Base-by-base conservation (phyloP, 768 basidiomycete genomes). In the Boletus tomentosulus region DNA sequence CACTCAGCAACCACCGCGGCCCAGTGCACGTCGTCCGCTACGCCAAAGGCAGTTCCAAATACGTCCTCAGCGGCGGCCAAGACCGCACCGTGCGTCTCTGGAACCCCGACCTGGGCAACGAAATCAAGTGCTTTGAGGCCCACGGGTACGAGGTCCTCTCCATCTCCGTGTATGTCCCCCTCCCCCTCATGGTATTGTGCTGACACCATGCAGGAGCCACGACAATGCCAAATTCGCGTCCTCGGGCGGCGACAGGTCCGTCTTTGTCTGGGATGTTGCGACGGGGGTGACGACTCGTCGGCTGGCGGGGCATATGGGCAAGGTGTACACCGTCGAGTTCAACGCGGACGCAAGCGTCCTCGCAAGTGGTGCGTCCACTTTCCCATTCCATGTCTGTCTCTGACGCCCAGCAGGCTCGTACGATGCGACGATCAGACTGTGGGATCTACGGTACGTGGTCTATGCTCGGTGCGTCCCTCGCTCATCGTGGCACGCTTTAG, bases 101-200 rank as follows among this genome's bases (percentile, higher is more conserved):
- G 89, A 99, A 98, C 70, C 88, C 93, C 4, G 76, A 74, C 50
- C 71, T 82, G 31, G 97, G 95, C 24, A 78, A 84, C n/a, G 85
- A 96, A 73, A 91, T 99, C 73, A 97, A 97, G 73, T 69, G 77
- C 0, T 99, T 97, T 68, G 74, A 84, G 53, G 92, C 91, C 9
- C 96, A 98, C 69, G 96, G 93, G 28, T 96, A 98, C 68, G 97
- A 98, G 67, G 90, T 99, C 4, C 79, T 98, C 39, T 90, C 91
- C 2, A 75, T 99, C 46, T 80, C 89, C 46, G 87, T 97, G 94
- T 95, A 64, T 64, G 90, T 75, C 34, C 15, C 19, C 34, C 12
- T 16, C 39, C 58, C 51, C 30, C 33, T 8, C 15, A 25, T 9
- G 7, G 13, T 24, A 12, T 15, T 2, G 39, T 6, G 31, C 37